phyloP scores from a whole-genome alignment of 495 filamentous ascomycete species.

The Neurospora cerealis region DNA sequence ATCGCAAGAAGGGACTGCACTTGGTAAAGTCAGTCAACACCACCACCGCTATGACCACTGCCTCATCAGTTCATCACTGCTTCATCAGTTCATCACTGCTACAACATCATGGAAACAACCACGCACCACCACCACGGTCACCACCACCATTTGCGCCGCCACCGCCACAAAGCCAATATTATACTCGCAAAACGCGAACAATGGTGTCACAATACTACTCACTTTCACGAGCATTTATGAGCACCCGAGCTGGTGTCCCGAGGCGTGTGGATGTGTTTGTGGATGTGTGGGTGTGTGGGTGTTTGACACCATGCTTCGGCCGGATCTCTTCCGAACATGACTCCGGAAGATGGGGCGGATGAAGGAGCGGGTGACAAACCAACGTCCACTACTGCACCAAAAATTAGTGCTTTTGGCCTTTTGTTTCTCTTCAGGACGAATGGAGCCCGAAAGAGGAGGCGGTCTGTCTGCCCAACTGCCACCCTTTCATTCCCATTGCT shows the following conservation, averaged over 20 bases:
- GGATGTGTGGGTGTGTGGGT: background rate
- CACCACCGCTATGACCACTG: background rate
- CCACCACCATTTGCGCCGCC: background rate
- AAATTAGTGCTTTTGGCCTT: background rate
- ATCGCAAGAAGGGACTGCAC: background rate
- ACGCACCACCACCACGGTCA: background rate
- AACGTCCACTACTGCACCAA: background rate
- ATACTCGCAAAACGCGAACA: background rate
- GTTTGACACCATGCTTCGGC: background rate
- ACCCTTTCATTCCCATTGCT: background rate
- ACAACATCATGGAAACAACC: background rate
- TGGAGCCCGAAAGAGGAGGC: background rate
- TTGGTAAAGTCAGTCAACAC: background rate
- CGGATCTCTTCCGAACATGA: background rate
- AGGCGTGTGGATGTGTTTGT: background rate
- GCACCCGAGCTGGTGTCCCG: background rate
- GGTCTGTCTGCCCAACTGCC: background rate
- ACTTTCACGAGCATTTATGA: background rate
- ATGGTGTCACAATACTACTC: background rate
- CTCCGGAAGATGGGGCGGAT: background rate
- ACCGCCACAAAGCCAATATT: background rate
- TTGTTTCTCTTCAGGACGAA: background rate
- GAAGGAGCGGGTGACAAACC: background rate
- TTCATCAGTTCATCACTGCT: background rate
- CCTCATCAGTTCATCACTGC: background rate